Evolutionary conservation across 1,284 basidiomycete genomes (phyloP).

Genomic region (Inonotus obliquus): DNA sequence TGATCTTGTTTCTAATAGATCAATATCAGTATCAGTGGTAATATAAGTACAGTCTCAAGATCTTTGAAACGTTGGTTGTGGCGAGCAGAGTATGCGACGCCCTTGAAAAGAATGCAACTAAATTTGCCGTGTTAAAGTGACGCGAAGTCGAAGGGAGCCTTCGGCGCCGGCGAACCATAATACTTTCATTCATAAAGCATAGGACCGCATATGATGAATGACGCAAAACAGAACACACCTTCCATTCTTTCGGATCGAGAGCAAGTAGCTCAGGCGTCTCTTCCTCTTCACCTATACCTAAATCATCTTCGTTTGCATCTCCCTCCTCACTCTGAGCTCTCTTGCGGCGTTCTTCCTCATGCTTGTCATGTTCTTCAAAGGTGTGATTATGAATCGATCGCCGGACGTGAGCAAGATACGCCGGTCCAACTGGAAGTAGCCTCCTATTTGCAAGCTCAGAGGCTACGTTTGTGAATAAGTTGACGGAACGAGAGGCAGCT

Average conservation of each 20-base stretch:
- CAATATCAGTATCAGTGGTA: neutral
- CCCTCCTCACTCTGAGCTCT: conserved; percentile 50
- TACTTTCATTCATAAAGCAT: no score
- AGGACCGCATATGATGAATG: neutral
- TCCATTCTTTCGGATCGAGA: conserved; percentile 97
- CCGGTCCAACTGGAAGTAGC: conserved; percentile 80
- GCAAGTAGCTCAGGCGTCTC: conserved; percentile 72
- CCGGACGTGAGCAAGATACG: conserved; percentile 77
- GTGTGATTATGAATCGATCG: conserved; percentile 71
- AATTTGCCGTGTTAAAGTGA: no score
- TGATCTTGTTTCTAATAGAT: conserved; percentile 87
- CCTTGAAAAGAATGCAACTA: no score
- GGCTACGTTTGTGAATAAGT: neutral
- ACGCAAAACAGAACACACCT: conserved; percentile 46
- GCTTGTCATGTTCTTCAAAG: conserved; percentile 76
- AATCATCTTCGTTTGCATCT: conserved; percentile 71
- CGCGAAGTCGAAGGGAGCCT: no score
- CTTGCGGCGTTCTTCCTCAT: conserved; percentile 46
- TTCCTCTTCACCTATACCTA: conserved; percentile 89
- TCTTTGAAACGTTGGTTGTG: no score
- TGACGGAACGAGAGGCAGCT: neutral
- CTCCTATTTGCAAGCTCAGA: conserved; percentile 35
- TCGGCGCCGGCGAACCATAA: no score
- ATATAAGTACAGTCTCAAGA: neutral
- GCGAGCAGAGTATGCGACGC: no score